Evolutionary conservation across 1,284 basidiomycete genomes (phyloP), one percentile per base, ranked within the genome.

Genomic region (Leccinum griseonigrum): DNA sequence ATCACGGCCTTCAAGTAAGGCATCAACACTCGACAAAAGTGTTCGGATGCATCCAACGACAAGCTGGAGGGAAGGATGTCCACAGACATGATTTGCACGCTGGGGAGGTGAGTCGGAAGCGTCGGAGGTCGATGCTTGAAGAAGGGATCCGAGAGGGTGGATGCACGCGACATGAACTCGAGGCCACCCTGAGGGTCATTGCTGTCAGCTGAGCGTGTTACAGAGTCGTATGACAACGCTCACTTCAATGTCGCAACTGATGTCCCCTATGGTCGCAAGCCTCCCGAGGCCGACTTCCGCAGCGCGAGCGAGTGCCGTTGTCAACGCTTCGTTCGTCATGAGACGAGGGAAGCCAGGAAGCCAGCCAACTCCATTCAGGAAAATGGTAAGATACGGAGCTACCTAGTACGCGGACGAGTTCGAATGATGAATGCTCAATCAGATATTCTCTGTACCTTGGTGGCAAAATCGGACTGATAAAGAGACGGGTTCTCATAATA

Each of bases 331-430:
- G 36, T 84, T 91, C 1, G 85, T 85, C 82, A 97, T 87, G 8
- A 95, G 77, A 3, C 92, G 84, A 14, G 94, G 95, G 76, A 84
- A 95, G 0, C 79, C 81, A 0, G 84, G 81, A 16, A 85, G 78
- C 94, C 94, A 97, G 32, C 93, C 94, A 0, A 88, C 85, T 8
- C 94, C 94, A 66, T 97, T 94, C 56, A 97, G 79, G 60, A 96
- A 82, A 4, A 94, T 82, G 0, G 91, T 93, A 3, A 94, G 78
- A 73, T 92, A 94, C 0, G 92, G 94, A 0, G 92, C 92, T 46
- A 95, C 81, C 91, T 92, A 60, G n/a, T n/a, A 3, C 3, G 11
- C 14, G 11, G 11, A 51, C 51, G 22, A 28, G 28, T 38, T 58
- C 53, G 36, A 43, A 58, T 34, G 29, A 50, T 11, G 16, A 4